Conservation (phyloP, 768 basidiomycete species). For the Epithele typhae region DNA sequence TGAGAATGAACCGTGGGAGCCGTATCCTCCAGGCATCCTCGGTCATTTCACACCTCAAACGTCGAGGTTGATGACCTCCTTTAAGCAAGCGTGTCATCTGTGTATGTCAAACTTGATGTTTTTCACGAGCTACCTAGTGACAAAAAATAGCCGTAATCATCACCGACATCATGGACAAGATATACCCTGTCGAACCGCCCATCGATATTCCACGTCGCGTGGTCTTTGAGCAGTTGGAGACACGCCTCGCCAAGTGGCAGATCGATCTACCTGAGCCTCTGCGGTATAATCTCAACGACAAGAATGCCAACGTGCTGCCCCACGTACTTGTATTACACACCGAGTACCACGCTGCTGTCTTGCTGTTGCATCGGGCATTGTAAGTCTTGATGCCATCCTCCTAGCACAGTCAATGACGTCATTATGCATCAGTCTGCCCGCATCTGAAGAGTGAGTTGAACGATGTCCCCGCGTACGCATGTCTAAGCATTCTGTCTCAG, state of each 20-base stretch:
- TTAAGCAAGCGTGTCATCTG: constrained; percentile 51
- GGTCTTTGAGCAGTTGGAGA: constrained; percentile 53
- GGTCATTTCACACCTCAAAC: constrained; percentile 38
- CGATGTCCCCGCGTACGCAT: not conserved
- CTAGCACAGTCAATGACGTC: constrained; percentile 4
- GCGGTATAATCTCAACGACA: constrained; percentile 52
- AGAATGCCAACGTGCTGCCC: constrained; percentile 52
- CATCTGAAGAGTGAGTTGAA: constrained; percentile 57
- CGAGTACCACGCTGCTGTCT: constrained; percentile 71
- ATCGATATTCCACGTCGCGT: constrained; percentile 44
- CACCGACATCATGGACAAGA: constrained; percentile 58
- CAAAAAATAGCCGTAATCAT: constrained; percentile 64
- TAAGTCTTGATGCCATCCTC: constrained; percentile 36
- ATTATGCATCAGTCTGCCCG: constrained; percentile 53
- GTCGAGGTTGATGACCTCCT: constrained; percentile 47
- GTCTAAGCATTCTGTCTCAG: too few species aligned
- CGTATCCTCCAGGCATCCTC: constrained; percentile 35
- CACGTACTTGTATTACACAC: constrained; percentile 67
- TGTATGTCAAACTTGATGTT: constrained; percentile 37
- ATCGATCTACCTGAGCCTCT: constrained; percentile 62
- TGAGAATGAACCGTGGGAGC: constrained; percentile 54
- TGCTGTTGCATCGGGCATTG: constrained; percentile 77
- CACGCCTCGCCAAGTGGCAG: constrained; percentile 70
- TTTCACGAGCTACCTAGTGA: not conserved
- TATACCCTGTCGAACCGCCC: constrained; percentile 63